phyloP scores from a whole-genome alignment of 257 asterid species.

The Petrea volubilis region DNA sequence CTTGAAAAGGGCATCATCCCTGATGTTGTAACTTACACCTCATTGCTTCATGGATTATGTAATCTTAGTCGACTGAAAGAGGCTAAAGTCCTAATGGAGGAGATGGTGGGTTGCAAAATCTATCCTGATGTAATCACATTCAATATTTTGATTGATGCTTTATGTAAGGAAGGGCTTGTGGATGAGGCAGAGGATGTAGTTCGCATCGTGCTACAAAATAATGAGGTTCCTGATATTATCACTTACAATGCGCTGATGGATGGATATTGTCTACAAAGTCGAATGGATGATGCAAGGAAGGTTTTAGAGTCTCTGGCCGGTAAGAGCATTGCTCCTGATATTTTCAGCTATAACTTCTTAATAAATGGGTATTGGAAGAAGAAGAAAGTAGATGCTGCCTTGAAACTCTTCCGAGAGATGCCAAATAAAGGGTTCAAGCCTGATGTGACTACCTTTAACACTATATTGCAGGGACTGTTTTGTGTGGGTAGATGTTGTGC shows the following conservation, averaged over 20 bases:
- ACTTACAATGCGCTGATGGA: constrained; percentile 26
- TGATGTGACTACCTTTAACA: not conserved
- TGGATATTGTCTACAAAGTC: constrained; percentile 34
- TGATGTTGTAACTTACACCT: not conserved
- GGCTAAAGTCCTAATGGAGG: constrained; percentile 6
- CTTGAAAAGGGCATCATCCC: constrained; percentile 1
- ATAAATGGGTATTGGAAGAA: constrained; percentile 29
- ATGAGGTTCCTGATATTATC: constrained; percentile 18
- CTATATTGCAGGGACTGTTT: constrained; percentile 26
- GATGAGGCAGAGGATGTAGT: constrained; percentile 25
- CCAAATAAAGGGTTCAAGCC: constrained; percentile 23
- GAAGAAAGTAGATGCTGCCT: constrained; percentile 26
- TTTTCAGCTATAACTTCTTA: constrained; percentile 24
- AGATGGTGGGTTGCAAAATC: constrained; percentile 9
- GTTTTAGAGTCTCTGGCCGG: constrained; percentile 20
- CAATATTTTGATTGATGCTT: not conserved
- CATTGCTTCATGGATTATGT: constrained; percentile 28
- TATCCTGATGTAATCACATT: constrained; percentile 6
- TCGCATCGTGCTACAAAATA: constrained; percentile 14
- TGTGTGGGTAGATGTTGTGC: constrained; percentile 7
- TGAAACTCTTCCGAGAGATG: constrained; percentile 21
- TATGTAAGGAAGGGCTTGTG: constrained; percentile 22
- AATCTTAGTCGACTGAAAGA: constrained; percentile 21
- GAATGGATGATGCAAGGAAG: constrained; percentile 25
- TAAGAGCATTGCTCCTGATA: constrained; percentile 13